Base-by-base conservation (phyloP, 352 stramenopile genomes). In the Hyaloperonospora brassicae region DNA sequence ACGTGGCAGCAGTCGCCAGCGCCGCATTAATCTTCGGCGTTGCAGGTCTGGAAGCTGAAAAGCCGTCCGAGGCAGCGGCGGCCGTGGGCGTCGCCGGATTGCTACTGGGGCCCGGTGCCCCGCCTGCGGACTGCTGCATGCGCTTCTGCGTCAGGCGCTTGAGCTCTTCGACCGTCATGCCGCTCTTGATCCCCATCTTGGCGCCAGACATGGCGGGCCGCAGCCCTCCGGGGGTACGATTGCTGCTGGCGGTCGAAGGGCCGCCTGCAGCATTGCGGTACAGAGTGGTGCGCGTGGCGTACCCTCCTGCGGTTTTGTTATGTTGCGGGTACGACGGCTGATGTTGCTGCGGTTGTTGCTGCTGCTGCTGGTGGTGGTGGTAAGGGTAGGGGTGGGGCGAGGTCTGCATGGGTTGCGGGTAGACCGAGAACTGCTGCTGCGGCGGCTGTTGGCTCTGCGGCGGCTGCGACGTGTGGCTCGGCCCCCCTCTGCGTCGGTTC, bases 161-260 rank as follows among this genome's bases (percentile, higher is more conserved):
- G 43, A 93, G 62, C 55, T 93, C 82, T 66, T 93, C 82, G 46
- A 93, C 82, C 5, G 82, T 93, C 82, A 93, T 93, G 53, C 82
- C 82, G 68, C 82, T 93, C 66, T 93, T 93, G 57, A 93, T 93
- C 31, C 82, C 82, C 76, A 89, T 88, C 52, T 88, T 89, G 23
- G 67, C 66, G 0, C 76, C 77, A 23, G 53, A 68, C 57, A 44
- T 66, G 45, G 44, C 61, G 45, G 61, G 40, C 46, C 79, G 84
- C 17, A 69, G 68, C 0, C 55, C 59, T 34, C 40, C 44, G 21
- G 55, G 30, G 3, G 62, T 50, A 2, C 35, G 24, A 2, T 47
- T 36, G 41, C 45, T 41, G 27, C 27, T 34, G 8, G 27, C 4
- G 4, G 27, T 34, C 27, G 27, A 34, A 34, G 48, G 17, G 17